These are phyloP conservation scores for Trichoderma sp. DNA, from an alignment of 2,329 filamentous ascomycete species.

Conservation along the genomic window DNA sequence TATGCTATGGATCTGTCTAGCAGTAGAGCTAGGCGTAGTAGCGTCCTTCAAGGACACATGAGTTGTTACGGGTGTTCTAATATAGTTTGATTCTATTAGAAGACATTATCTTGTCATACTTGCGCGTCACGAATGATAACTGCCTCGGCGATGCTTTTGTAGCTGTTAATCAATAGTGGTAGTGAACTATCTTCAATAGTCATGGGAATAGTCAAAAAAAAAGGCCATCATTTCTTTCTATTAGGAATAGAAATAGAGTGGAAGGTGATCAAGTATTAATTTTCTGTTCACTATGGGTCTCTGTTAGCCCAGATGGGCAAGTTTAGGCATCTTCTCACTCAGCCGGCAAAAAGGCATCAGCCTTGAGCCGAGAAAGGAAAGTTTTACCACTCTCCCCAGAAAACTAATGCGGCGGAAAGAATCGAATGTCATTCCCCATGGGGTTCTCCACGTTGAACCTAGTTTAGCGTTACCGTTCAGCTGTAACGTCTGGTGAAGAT, in stretches of 20 bases:
- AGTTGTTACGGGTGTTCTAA: not conserved
- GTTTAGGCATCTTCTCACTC: not conserved
- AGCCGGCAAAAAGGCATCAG: not conserved
- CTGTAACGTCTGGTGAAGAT: not conserved
- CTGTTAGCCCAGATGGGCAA: not conserved
- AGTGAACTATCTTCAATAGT: not conserved
- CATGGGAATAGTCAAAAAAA: not conserved
- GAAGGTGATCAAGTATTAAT: not conserved
- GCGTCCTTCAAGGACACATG: not conserved
- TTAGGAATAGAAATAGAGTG: not conserved
- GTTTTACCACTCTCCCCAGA: not conserved
- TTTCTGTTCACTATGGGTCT: not conserved
- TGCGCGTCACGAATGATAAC: not conserved
- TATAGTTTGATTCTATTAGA: not conserved
- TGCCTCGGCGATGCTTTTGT: not conserved
- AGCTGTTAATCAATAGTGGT: not conserved
- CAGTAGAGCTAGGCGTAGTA: not conserved
- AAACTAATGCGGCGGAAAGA: not conserved
- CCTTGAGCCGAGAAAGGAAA: not conserved
- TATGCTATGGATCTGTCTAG: not conserved
- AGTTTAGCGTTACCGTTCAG: not conserved
- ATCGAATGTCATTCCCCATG: not conserved
- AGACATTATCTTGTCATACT: not conserved
- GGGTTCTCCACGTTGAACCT: not conserved
- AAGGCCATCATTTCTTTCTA: not conserved